A percentile compares a stretch with the other conserved stretches of the same genome.
phyloP scores from a whole-genome alignment of 1,284 basidiomycete genomes.

The Phylloboletellus chloephorus region DNA sequence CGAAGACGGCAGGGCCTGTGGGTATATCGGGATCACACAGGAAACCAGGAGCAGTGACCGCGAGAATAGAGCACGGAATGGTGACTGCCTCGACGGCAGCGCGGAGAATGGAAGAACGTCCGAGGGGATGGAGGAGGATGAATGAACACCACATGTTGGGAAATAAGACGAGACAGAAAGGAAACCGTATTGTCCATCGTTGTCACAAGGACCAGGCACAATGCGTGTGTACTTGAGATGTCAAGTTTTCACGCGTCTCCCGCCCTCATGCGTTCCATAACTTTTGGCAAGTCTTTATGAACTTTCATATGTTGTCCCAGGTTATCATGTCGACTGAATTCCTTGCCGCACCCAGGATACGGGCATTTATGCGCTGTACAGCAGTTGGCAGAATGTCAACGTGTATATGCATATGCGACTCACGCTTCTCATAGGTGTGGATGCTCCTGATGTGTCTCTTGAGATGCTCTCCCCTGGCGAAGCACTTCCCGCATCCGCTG shows the following conservation, averaged over 20 bases:
- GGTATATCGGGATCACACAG: slow-evolving; percentile 21
- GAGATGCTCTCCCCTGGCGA: slow-evolving; percentile 59
- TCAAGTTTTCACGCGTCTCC: slow-evolving; percentile 22
- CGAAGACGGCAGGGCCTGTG: slow-evolving; percentile 18
- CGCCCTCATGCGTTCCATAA: slow-evolving; percentile 25
- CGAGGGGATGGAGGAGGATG: slow-evolving; percentile 22
- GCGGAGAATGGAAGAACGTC: slow-evolving; percentile 24
- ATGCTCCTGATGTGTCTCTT: slow-evolving; percentile 62
- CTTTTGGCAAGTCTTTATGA: slow-evolving; percentile 41
- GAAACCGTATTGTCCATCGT: slow-evolving; percentile 26
- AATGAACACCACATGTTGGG: slow-evolving; percentile 23
- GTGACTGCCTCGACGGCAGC: slow-evolving; percentile 18
- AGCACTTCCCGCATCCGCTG: slow-evolving; percentile 71
- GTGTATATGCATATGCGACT: slow-evolving; percentile 19
- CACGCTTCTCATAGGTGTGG: slow-evolving; percentile 67
- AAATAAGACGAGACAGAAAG: slow-evolving; percentile 25
- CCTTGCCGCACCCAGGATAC: slow-evolving; percentile 72
- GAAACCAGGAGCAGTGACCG: slow-evolving; percentile 11
- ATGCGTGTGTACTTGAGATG: slow-evolving; percentile 8
- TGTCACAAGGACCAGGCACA: slow-evolving; percentile 17
- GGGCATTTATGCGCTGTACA: slow-evolving; percentile 67
- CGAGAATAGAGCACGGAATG: slow-evolving; percentile 13
- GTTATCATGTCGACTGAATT: slow-evolving; percentile 83
- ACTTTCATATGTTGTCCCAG: slow-evolving; percentile 74
- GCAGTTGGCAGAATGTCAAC: slow-evolving; percentile 12